Base-by-base conservation (phyloP, 352 stramenopile genomes). In the Phytophthora cryptogea region DNA sequence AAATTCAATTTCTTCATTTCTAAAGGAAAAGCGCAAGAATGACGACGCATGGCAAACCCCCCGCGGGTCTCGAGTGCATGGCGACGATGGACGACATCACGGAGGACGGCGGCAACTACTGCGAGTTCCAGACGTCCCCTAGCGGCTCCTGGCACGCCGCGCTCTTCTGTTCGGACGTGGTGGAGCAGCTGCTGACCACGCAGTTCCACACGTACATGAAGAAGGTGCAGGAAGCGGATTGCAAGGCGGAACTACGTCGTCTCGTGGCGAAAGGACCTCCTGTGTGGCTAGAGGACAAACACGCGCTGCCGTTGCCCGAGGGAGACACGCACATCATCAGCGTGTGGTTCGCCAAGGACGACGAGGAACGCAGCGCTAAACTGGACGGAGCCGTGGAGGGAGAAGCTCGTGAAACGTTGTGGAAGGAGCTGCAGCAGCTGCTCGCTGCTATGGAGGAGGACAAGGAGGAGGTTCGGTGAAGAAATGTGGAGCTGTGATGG, bases 61-160 rank as follows among this genome's bases (percentile, higher is more conserved):
- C 63, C 4, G 85, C 91, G 16, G 90, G 88, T 33, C 88, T 98
- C 74, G 88, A 94, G 66, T 98, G 94, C 70, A 75, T 98, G 35
- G 90, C 86, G 44, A 97, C 91, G 10, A 97, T 98, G 90, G 94
- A 98, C 60, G 93, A 98, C 73, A 98, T 98, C 68, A 97, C 92
- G 10, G 74, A 91, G 52, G 89, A 94, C 36, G 79, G 89, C 2
- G 72, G 78, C 11, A 94, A 93, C 73, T 96, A 94, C 73, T 90
- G 82, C 53, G 94, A 98, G 76, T 98, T 96, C 80, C 90, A 97
- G 79, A 95, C 86, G 13, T 76, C 76, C 55, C 92, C 92, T 4
- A 97, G 89, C 46, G 80, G 91, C 59, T 70, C 69, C 59, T 98
- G 94, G 94, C 79, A 96, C 55, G 76, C 92, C 13, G 79, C 80